Conservation (phyloP, 306 rosid species). For the Canavalia ensiformis region DNA sequence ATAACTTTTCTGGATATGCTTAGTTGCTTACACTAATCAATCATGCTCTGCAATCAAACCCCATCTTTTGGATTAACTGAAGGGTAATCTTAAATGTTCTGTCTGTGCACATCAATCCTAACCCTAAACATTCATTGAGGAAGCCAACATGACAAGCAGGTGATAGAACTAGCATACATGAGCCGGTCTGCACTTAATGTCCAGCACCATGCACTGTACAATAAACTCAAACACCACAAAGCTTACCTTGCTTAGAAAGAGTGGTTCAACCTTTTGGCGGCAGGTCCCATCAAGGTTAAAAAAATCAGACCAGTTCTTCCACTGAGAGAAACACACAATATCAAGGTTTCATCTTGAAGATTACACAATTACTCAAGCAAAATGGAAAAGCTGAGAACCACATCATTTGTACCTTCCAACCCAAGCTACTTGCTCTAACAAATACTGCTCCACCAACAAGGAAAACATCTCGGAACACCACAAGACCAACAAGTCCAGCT, state of each 20-base stretch:
- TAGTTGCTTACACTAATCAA: neutral
- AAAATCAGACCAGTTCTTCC: constrained; percentile 85
- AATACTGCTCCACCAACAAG: constrained; percentile 86
- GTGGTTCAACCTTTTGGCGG: constrained; percentile 89
- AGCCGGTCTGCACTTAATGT: constrained; percentile 4
- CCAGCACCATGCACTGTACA: neutral
- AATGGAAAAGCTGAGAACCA: constrained; percentile 21
- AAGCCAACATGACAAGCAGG: constrained; percentile 3
- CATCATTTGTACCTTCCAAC: constrained; percentile 76
- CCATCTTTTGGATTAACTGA: constrained; percentile 8
- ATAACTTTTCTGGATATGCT: neutral
- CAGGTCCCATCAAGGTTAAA: constrained; percentile 75
- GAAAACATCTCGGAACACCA: constrained; percentile 84
- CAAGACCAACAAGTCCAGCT: constrained; percentile 93
- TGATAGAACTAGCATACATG: constrained; percentile 32
- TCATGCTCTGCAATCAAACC: constrained; percentile 6
- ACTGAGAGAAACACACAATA: constrained; percentile 58
- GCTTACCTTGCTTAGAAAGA: constrained; percentile 89
- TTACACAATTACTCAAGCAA: constrained; percentile 25
- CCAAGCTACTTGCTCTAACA: constrained; percentile 79
- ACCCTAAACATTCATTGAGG: constrained; percentile 28
- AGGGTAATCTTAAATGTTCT: constrained; percentile 14
- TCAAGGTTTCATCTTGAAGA: constrained; percentile 36
- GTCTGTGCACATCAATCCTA: constrained; percentile 10
- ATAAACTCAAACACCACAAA: neutral